Evolutionary conservation across 257 asterid genomes (phyloP).

Genomic region (Scutellaria galericulata): DNA sequence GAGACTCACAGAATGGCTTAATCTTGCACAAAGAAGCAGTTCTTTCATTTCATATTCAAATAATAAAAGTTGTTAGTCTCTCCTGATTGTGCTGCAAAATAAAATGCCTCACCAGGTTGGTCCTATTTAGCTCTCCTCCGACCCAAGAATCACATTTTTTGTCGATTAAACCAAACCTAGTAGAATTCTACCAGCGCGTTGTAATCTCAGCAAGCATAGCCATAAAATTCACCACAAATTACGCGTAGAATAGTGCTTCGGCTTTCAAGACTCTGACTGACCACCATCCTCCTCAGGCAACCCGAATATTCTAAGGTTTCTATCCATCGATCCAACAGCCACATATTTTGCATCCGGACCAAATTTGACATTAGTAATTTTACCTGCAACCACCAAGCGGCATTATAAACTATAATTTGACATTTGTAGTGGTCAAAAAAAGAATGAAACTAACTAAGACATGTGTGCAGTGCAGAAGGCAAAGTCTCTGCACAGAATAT

Average conservation of each 20-base stretch:
- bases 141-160: conserved; percentile 23
- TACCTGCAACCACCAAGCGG: conserved; percentile 58
- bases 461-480: background rate
- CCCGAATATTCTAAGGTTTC: conserved; percentile 90
- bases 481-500: background rate
- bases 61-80: conserved; percentile 26
- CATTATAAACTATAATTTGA: conserved; percentile 2
- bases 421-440: background rate
- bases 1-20: conserved; percentile 5
- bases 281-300: conserved; percentile 66
- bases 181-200: conserved; percentile 16
- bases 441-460: background rate
- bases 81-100: background rate
- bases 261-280: conserved; percentile 54
- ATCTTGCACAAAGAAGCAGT: conserved; percentile 34
- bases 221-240: background rate
- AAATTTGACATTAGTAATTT: conserved; percentile 73
- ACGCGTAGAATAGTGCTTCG: background rate
- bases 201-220: conserved; percentile 4
- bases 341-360: conserved; percentile 88
- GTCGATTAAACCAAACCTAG: conserved; percentile 19
- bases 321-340: conserved; percentile 97
- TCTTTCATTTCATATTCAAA: conserved; percentile 22
- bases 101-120: conserved; percentile 32
- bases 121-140: background rate